Evolutionary conservation across 2,329 filamentous ascomycete species (phyloP), one percentile per base, ranked within the genome.

Genomic region (Colletotrichum lupini): DNA sequence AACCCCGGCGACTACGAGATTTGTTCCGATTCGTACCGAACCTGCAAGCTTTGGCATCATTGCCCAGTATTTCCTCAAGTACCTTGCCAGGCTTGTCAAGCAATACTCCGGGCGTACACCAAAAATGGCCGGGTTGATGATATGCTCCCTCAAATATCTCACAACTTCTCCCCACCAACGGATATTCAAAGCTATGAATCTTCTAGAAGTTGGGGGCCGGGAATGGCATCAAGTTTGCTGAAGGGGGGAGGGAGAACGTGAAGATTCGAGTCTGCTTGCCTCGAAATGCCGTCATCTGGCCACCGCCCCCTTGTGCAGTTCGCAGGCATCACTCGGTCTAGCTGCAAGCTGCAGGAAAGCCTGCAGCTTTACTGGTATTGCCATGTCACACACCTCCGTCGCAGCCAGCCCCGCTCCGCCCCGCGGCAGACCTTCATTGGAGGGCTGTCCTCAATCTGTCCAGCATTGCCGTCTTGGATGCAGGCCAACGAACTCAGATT

Each of bases 351-450:
- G 61, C 52, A 69, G 9, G 52, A 24, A 55, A 4, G n/a, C 57
- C 57, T 63, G 70, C 71, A 72, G 67, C 67, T 71, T 67, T 68
- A 42, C n/a, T 55, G 52, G 52, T 58, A 66, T 59, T 53, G 67
- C 60, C 71, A 73, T 72, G 71, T 73, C 71, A 73, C 72, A 62
- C 68, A 66, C 35, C 67, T 62, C 42, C 49, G 49, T 62, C 52
- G 68, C 62, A 74, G 61, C 62, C 68, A 72, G 61, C 72, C 72
- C 72, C 72, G 72, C 72, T 72, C 57, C 62, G 72, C 68, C 57
- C 68, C 62, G 68, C 68, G 68, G 72, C 72, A 67, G 37, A 26
- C 30, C 35, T 46, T 53, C 30, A 72, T 74, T 74, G 72, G 67
- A 57, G 24, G 24, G 46, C 42, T 30, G 62, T 46, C 14, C 53